Evolutionary conservation across 495 filamentous ascomycete genomes (phyloP).

Genomic region (Penicillium taxi): DNA sequence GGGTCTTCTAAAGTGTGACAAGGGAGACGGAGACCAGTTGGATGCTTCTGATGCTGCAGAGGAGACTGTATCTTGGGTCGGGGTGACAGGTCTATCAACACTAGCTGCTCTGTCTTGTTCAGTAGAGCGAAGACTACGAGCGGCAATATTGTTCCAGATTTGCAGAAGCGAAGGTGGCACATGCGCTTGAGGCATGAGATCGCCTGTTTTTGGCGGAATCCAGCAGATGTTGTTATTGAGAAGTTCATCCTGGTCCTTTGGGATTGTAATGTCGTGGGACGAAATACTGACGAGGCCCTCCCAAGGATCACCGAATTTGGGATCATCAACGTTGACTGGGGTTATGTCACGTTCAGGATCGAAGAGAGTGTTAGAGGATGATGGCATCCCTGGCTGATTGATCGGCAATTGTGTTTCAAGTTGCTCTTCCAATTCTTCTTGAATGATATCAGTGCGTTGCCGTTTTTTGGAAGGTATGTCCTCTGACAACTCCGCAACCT

Average conservation of each 20-base stretch:
- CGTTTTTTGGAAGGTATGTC: conserved; percentile 8
- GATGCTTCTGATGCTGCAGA: conserved; percentile 1
- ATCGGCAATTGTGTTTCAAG: not conserved
- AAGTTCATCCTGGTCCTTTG: conserved; percentile 51
- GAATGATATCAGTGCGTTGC: conserved; percentile 7
- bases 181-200: conserved; percentile 19
- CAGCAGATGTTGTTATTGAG: conserved; percentile 42
- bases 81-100: not conserved
- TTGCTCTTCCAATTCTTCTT: not conserved
- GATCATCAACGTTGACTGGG: not conserved
- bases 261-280: conserved; percentile 44
- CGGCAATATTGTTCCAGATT: conserved; percentile 34
- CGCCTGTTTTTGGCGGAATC: conserved; percentile 29
- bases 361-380: not conserved
- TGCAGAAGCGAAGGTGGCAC: conserved; percentile 29
- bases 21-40: too few relatives aligned
- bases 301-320: conserved; percentile 35
- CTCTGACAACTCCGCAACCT: too few relatives aligned
- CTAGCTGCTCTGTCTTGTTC: not conserved
- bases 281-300: conserved; percentile 34
- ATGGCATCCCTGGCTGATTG: too few relatives aligned
- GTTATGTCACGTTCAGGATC: not conserved
- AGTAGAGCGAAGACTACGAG: conserved; percentile 9
- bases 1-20: too few relatives aligned
- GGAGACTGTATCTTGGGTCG: conserved; percentile 5